A percentile compares a stretch with the other conserved stretches of the same genome.
These are phyloP conservation scores for Fusarium nanum DNA, from an alignment of 2,329 filamentous ascomycete genomes.

Conservation along the genomic window DNA sequence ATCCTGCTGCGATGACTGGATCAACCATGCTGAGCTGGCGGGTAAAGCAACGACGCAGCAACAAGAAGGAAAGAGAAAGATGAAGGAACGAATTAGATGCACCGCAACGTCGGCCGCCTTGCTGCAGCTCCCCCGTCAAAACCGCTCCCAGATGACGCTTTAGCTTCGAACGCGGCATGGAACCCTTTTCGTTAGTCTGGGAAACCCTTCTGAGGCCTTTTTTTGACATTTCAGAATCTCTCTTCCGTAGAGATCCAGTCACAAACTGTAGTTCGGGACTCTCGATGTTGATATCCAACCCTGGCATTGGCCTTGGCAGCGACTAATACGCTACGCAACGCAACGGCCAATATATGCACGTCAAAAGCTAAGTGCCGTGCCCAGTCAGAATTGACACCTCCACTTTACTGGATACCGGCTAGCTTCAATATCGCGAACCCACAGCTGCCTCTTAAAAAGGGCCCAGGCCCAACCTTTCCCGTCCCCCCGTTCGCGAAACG, in stretches of 20 bases:
- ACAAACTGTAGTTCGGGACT: background rate
- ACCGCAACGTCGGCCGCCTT: slow-evolving; percentile 36
- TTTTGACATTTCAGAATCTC: background rate
- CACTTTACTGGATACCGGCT: slow-evolving; percentile 22
- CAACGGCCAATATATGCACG: slow-evolving; percentile 17
- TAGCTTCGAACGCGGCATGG: slow-evolving; percentile 36
- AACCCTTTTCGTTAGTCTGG: slow-evolving; percentile 28
- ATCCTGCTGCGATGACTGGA: slow-evolving; percentile 12
- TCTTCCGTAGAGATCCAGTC: background rate
- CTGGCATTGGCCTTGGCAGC: slow-evolving; percentile 12
- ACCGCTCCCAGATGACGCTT: slow-evolving; percentile 13
- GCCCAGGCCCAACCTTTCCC: slow-evolving; percentile 38
- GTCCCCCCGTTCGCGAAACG: slow-evolving; percentile 35
- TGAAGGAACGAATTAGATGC: slow-evolving; percentile 27
- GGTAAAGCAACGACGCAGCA: slow-evolving; percentile 20
- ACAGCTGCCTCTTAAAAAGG: slow-evolving; percentile 37
- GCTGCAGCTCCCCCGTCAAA: slow-evolving; percentile 33
- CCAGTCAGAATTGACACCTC: slow-evolving; percentile 20
- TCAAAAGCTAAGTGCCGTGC: slow-evolving; percentile 31
- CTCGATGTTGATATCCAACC: slow-evolving; percentile 17
- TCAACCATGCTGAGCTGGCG: slow-evolving; percentile 13
- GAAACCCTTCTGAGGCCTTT: slow-evolving; percentile 15
- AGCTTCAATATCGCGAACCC: slow-evolving; percentile 11
- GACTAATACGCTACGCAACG: slow-evolving; percentile 22
- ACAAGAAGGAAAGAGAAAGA: background rate